Conservation (phyloP, 2,329 filamentous ascomycete genomes). For the Sphaerostilbella broomeana region DNA sequence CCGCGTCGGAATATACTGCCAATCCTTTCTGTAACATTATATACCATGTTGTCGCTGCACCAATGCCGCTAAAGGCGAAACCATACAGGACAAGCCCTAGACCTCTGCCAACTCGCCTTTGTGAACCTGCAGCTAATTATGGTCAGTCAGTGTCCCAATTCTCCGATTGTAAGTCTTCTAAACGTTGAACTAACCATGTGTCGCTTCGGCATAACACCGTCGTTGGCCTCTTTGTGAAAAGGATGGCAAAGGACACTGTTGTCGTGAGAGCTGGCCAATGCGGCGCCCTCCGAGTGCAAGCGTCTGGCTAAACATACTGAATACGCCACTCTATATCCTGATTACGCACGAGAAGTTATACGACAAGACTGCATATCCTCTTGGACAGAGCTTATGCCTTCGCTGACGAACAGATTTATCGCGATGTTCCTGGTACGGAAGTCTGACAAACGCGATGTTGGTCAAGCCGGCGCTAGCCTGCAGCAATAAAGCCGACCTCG, state of each 20-base stretch:
- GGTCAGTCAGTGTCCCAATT: neutral
- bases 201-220: constrained; percentile 21
- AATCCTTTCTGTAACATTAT: constrained; percentile 29
- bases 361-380: too few relatives aligned
- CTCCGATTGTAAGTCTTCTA: neutral
- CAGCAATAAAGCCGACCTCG: too few relatives aligned
- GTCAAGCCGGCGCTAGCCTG: too few relatives aligned
- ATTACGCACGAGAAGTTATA: too few relatives aligned
- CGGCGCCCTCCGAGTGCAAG: constrained; percentile 21
- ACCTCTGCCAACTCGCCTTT: constrained; percentile 19
- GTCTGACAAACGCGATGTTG: too few relatives aligned
- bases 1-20: constrained; percentile 52
- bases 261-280: constrained; percentile 19
- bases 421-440: too few relatives aligned
- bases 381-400: too few relatives aligned
- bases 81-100: constrained; percentile 24
- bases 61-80: constrained; percentile 24
- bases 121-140: constrained; percentile 9
- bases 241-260: constrained; percentile 12
- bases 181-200: constrained; percentile 20
- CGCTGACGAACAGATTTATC: too few relatives aligned
- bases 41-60: constrained; percentile 32
- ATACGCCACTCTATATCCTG: neutral
- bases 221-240: constrained; percentile 12
- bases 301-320: constrained; percentile 19